Evolutionary conservation across 164 flowering plant species (phyloP), one percentile per base, ranked within the genome.

Genomic region (Stephania japonica): DNA sequence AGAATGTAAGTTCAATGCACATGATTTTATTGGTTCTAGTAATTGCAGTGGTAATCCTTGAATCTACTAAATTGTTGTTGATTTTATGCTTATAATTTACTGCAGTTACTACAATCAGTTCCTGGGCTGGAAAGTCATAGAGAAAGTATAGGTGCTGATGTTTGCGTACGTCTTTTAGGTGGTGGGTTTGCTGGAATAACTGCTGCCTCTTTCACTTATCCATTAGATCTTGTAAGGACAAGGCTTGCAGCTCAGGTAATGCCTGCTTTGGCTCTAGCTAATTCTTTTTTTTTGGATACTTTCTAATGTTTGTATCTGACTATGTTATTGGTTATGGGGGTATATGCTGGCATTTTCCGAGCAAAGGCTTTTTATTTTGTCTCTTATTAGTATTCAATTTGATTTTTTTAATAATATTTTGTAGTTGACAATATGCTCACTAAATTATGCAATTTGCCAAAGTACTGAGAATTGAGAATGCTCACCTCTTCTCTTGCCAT

Each of bases 141-240:
- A 62, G 86, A 81, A 69, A 86, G 72, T 77, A 53, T 71, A 0
- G 73, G 82, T 74, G 78, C 86, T 53, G 85, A 84, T 47, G 61
- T 85, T 74, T 76, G 65, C 77, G 87, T 92, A 69, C 86, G 86
- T 72, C 87, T 92, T 71, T 74, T 89, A 6, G 85, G 87, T 83
- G 97, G 97, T 78, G 97, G 97, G 7, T 77, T 89, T 82, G 87
- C 97, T 11, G 97, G 97, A 71, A 76, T 92, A 70, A 92, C 97
- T 70, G 91, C 97, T 78, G 97, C 97, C 53, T 79, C 95, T 44
- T 73, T 81, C 27, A 87, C 95, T 63, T 92, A 92, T 72, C 97
- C 97, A 6, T 74, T 92, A 75, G 97, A 92, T 76, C 95, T 92
- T 80, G 92, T 92, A 32, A 84, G 97, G 79, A 92, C 97, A 64